phyloP scores from a whole-genome alignment of 768 basidiomycete genomes.

The Leccinum variicolor region DNA sequence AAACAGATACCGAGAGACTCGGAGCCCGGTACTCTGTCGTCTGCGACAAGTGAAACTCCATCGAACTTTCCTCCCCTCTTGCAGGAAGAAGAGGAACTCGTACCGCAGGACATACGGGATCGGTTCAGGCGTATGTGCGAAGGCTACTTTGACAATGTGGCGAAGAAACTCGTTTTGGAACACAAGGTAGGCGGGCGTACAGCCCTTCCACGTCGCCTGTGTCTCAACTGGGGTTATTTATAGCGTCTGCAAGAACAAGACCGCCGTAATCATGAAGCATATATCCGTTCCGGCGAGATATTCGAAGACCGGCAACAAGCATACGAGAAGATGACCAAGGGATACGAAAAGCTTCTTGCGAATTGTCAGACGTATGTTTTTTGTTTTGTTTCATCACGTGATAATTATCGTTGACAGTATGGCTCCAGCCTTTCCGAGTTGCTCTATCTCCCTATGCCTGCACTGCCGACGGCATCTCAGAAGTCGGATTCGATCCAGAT shows the following conservation, averaged over 20 bases:
- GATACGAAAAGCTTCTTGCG: slow-evolving; percentile 86
- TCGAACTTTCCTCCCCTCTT: slow-evolving; percentile 39
- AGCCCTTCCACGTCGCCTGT: background rate
- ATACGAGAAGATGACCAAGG: slow-evolving; percentile 97
- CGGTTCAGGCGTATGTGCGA: slow-evolving; percentile 92
- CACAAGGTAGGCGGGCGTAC: slow-evolving; percentile 63
- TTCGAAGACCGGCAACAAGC: slow-evolving; percentile 99
- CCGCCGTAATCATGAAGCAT: slow-evolving; percentile 95
- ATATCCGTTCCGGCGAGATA: slow-evolving; percentile 98
- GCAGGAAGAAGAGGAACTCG: slow-evolving; percentile 66
- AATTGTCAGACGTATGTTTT: slow-evolving; percentile 79
- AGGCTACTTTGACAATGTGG: slow-evolving; percentile 87
- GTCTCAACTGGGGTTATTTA: background rate
- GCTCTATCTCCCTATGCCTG: slow-evolving; percentile 77
- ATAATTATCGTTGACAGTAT: slow-evolving; percentile 8
- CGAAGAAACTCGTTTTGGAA: slow-evolving; percentile 88
- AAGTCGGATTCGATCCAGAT: slow-evolving; percentile 82
- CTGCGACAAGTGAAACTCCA: slow-evolving; percentile 30
- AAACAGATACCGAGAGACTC: slow-evolving; percentile 58
- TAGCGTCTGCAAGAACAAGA: slow-evolving; percentile 97
- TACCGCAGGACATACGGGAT: slow-evolving; percentile 83
- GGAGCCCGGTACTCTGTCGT: slow-evolving; percentile 56
- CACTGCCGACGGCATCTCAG: slow-evolving; percentile 77
- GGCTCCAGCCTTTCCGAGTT: slow-evolving; percentile 77
- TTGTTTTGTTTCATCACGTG: background rate